These are phyloP conservation scores for Vinca minor DNA, from an alignment of 257 asterid genomes.

Conservation along the genomic window DNA sequence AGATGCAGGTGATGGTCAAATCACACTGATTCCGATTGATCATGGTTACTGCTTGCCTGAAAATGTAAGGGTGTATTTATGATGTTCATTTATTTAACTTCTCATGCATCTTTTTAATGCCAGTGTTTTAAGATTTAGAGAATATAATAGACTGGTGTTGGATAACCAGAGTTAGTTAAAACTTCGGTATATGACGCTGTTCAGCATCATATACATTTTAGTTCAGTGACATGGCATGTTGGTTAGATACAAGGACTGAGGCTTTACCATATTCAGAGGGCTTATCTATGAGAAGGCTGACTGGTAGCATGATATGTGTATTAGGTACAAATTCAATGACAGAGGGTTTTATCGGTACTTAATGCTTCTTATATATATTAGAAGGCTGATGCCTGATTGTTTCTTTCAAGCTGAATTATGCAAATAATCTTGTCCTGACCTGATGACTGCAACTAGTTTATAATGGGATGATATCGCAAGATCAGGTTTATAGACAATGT, in stretches of 20 bases:
- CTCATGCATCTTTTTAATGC: neutral
- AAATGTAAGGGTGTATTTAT: slow-evolving; percentile 33
- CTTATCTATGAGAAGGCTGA: too few species aligned
- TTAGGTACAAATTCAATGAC: too few species aligned
- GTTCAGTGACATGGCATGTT: neutral
- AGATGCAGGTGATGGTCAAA: slow-evolving; percentile 38
- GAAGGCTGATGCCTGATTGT: neutral
- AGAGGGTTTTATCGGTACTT: too few species aligned
- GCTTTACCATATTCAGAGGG: neutral
- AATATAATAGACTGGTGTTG: too few species aligned
- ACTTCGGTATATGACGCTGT: neutral
- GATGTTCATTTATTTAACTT: neutral
- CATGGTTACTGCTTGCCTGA: slow-evolving; percentile 86
- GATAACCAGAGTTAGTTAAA: neutral
- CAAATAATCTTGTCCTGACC: too few species aligned
- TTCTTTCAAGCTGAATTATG: neutral
- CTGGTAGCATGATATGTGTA: too few species aligned
- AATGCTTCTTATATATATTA: too few species aligned
- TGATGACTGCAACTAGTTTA: neutral
- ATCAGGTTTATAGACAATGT: neutral
- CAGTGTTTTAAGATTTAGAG: neutral
- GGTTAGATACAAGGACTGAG: neutral
- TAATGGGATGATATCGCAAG: neutral
- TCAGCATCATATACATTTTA: neutral
- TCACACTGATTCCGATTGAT: slow-evolving; percentile 57